Evolutionary conservation across 305 asterid species (phyloP).

Genomic region (Andrographis paniculata): DNA sequence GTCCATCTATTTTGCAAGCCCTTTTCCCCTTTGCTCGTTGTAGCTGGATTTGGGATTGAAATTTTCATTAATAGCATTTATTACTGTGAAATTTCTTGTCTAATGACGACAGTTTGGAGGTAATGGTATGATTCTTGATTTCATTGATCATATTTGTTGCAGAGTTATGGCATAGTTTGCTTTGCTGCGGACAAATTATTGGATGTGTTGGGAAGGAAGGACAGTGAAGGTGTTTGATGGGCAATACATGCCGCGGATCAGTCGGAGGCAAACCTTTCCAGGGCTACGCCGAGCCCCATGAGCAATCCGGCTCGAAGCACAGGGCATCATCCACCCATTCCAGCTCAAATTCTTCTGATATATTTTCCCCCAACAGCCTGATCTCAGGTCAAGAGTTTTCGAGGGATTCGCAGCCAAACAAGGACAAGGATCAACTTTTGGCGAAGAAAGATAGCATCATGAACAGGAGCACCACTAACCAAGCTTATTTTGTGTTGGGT

Average conservation of each 20-base stretch:
- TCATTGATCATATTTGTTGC: background rate
- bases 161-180: conserved; percentile 12
- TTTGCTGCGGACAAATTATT: conserved; percentile 18
- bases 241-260: conserved; percentile 97
- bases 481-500: conserved; percentile 62
- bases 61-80: background rate
- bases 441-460: conserved; percentile 38
- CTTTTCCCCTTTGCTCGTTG: background rate
- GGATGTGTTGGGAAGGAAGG: conserved; percentile 22
- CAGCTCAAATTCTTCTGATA: conserved; percentile 35
- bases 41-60: conserved; percentile 11
- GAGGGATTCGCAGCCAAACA: conserved; percentile 26
- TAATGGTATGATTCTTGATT: conserved; percentile 6
- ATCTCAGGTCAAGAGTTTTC: conserved; percentile 38
- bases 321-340: conserved; percentile 27
- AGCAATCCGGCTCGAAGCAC: conserved; percentile 35
- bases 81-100: background rate
- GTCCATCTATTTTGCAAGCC: no score
- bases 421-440: conserved; percentile 21
- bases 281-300: conserved; percentile 53
- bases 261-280: conserved; percentile 46
- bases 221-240: conserved; percentile 55
- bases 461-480: conserved; percentile 46
- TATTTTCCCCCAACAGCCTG: conserved; percentile 28
- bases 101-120: conserved; percentile 10